Percentiles rank a stretch among this genome's conserved stretches.
Evolutionary conservation across 345 rosid species (phyloP).

Genomic region (Heritiera littoralis): DNA sequence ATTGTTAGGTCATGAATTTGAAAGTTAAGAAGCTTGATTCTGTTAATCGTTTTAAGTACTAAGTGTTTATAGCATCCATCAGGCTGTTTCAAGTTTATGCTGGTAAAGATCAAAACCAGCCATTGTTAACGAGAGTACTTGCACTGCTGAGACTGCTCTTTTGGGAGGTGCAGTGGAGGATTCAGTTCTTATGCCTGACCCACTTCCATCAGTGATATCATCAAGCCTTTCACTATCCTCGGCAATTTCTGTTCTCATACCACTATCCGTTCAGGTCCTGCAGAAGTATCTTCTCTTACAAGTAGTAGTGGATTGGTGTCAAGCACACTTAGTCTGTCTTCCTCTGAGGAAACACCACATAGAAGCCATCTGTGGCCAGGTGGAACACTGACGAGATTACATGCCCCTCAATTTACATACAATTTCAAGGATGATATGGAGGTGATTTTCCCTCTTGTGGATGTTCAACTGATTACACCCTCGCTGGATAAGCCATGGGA

Average conservation of each 20-base stretch:
- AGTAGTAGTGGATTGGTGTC: constrained; percentile 40
- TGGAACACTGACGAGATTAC: constrained; percentile 68
- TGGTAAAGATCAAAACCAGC: constrained; percentile 98
- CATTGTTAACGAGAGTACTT: constrained; percentile 71
- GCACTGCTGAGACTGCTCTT: constrained; percentile 86
- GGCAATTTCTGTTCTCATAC: constrained; percentile 46
- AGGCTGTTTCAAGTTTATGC: constrained; percentile 95
- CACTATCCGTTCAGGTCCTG: constrained; percentile 37
- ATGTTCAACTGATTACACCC: constrained; percentile 74
- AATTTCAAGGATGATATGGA: constrained; percentile 92
- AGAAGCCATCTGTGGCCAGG: constrained; percentile 65
- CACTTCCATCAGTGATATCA: constrained; percentile 76
- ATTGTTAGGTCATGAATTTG: constrained; percentile 4
- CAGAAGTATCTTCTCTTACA: constrained; percentile 46
- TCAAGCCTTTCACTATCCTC: constrained; percentile 55
- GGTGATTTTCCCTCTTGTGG: constrained; percentile 86
- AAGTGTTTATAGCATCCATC: constrained; percentile 31
- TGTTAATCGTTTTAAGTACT: constrained; percentile 24
- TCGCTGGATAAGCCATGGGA: constrained; percentile 80
- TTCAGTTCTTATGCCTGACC: constrained; percentile 95
- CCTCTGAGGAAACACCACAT: constrained; percentile 68
- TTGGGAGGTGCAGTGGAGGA: constrained; percentile 85
- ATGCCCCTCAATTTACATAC: constrained; percentile 60
- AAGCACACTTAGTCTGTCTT: constrained; percentile 43
- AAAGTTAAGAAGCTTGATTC: constrained; percentile 19